Conservation (phyloP, 2,329 filamentous ascomycete genomes). For the Camillea tinctor region DNA sequence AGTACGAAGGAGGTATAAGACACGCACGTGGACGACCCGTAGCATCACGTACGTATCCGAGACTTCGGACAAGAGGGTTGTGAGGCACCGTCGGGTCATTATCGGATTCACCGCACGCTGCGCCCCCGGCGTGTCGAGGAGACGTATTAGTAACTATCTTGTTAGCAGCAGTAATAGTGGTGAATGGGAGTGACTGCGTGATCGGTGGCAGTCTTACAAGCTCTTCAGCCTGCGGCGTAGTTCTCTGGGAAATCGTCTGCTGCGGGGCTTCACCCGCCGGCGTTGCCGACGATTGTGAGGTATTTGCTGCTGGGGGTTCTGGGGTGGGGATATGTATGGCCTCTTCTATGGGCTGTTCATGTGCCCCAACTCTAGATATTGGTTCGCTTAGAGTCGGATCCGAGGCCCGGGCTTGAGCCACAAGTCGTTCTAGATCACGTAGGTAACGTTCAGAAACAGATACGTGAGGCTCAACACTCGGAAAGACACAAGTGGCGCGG, state of each 20-base stretch:
- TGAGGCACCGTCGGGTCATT: no score
- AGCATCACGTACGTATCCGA: no score
- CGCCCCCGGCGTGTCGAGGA: no score
- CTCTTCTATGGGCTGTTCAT: background rate
- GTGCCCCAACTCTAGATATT: background rate
- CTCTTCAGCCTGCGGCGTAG: background rate
- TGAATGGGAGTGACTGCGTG: background rate
- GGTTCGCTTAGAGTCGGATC: background rate
- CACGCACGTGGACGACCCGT: no score
- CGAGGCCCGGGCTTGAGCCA: background rate
- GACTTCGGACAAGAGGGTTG: no score
- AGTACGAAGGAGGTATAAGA: background rate
- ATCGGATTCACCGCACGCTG: no score
- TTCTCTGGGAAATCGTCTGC: background rate
- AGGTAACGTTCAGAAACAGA: background rate
- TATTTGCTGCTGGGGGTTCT: background rate
- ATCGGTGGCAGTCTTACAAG: background rate
- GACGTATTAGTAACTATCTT: no score
- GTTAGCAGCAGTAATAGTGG: background rate
- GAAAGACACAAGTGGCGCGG: background rate
- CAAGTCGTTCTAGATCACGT: background rate
- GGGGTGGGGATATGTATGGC: background rate
- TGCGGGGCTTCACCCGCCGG: no score
- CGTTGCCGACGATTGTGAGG: background rate
- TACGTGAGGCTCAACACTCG: background rate